Conservation (phyloP, 768 basidiomycete genomes). For the Hypholoma sublateritium region DNA sequence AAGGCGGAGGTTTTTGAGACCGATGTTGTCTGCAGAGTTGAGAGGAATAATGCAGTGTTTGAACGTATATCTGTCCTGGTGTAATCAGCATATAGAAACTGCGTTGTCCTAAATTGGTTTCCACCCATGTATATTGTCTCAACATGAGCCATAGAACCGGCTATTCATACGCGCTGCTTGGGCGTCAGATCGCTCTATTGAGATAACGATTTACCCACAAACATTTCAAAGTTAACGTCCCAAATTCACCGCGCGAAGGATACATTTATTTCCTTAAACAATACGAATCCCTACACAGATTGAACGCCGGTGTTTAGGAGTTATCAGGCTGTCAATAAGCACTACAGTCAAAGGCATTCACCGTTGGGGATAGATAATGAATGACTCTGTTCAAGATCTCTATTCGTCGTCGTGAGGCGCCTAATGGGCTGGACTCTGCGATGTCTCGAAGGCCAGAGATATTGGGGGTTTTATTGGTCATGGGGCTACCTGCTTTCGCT, state of each 20-base stretch:
- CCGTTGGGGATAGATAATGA: constrained; percentile 7
- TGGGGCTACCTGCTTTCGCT: neutral
- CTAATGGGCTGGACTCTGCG: neutral
- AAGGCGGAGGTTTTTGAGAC: neutral
- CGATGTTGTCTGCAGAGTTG: neutral
- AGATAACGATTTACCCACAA: too few species aligned
- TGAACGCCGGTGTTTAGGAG: neutral
- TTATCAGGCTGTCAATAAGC: neutral
- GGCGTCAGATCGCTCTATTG: too few species aligned
- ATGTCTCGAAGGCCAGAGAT: neutral
- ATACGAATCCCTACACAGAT: too few species aligned
- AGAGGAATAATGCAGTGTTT: neutral
- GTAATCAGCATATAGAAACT: neutral
- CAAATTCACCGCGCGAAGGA: too few species aligned
- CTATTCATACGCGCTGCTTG: too few species aligned
- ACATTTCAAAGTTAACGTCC: too few species aligned
- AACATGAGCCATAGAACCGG: too few species aligned
- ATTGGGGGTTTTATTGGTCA: neutral
- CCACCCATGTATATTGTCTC: too few species aligned
- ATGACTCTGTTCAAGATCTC: neutral
- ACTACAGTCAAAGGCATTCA: neutral
- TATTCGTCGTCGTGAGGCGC: neutral
- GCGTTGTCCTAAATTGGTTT: too few species aligned
- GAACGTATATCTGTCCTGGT: neutral
- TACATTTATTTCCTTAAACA: too few species aligned